These are phyloP conservation scores for Aspergillus neoniger DNA, from an alignment of 2,329 filamentous ascomycete genomes.

Conservation along the genomic window DNA sequence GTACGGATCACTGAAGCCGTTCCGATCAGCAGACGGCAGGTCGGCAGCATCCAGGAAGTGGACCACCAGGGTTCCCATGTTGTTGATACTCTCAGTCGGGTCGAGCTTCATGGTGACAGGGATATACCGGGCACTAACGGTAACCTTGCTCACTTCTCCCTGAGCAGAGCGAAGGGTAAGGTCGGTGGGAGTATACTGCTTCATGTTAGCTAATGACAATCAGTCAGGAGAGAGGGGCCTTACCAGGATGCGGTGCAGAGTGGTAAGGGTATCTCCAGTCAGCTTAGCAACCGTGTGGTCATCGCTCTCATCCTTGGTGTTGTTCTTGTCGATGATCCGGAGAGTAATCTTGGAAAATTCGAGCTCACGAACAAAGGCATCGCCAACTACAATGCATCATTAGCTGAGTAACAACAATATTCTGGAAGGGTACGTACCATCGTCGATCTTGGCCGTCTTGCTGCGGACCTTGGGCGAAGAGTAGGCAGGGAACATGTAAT, in stretches of 20 bases:
- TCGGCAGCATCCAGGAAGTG: conserved; percentile 84
- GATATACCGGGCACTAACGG: conserved; percentile 90
- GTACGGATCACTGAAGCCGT: conserved; percentile 96
- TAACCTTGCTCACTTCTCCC: conserved; percentile 75
- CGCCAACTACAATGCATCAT: conserved; percentile 61
- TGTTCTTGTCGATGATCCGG: conserved; percentile 76
- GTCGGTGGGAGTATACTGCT: conserved; percentile 81
- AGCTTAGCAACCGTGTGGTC: conserved; percentile 80
- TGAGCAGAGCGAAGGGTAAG: conserved; percentile 77
- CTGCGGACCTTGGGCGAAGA: conserved; percentile 73
- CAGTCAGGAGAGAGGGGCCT: conserved; percentile 24
- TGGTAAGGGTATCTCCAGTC: conserved; percentile 80
- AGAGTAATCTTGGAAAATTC: conserved; percentile 93
- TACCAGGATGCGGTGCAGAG: conserved; percentile 83
- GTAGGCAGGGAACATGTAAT: conserved; percentile 90
- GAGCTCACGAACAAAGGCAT: conserved; percentile 95
- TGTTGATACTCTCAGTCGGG: conserved; percentile 96
- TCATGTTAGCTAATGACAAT: conserved; percentile 9
- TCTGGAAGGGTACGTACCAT: conserved; percentile 56
- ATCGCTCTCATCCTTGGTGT: conserved; percentile 67
- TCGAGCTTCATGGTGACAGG: conserved; percentile 93
- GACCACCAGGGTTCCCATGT: conserved; percentile 93
- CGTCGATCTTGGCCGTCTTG: conserved; percentile 74
- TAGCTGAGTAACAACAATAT: not conserved
- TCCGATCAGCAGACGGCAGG: conserved; percentile 90